Evolutionary conservation across 176 grass and related monocot species (phyloP), one percentile per base, ranked within the genome.

Genomic region (Carex cristatella): DNA sequence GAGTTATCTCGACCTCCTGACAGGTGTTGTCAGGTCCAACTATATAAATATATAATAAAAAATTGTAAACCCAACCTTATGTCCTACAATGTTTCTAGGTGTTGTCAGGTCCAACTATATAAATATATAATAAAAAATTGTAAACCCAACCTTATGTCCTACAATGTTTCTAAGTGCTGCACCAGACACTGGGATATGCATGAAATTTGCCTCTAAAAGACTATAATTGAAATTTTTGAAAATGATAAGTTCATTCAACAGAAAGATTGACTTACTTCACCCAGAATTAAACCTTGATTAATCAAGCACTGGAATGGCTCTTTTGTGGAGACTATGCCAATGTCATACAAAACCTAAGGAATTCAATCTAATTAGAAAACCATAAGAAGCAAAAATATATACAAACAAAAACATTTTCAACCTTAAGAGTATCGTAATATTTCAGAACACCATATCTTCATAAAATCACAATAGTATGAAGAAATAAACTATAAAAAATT

Each of bases 231-330:
- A 18, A 84, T 2, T 28, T 64, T 19, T 2, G 0, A 72, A 80
- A 58, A 76, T 84, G 3, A 61, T 3, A 10, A 87, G 33, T 4
- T 67, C 58, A 28, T 69, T 38, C 55, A 64, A 64, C 85, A 81
- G 13, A 53, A 60, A 76, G 55, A 79, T 75, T 85, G 66, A 92
- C 94, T 79, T 89, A 94, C 95, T 91, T 98, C 95, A 76, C 95
- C 95, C 65, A 98, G 86, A 86, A 98, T 98, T 86, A 98, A 79
- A 66, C 95, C 95, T 98, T 98, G 95, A 91, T 98, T 98, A 90
- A 98, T 98, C 83, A 98, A 68, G 92, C 95, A 93, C 58, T 94
- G 89, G 88, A 98, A 98, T 40, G 95, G 95, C 77, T 98, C 95
- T 87, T 94, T 98, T 23, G 95, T 94, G 72, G 95, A 98, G 61